Base-by-base conservation (phyloP, 176 grass and related monocot species). In the Avena eriantha region DNA sequence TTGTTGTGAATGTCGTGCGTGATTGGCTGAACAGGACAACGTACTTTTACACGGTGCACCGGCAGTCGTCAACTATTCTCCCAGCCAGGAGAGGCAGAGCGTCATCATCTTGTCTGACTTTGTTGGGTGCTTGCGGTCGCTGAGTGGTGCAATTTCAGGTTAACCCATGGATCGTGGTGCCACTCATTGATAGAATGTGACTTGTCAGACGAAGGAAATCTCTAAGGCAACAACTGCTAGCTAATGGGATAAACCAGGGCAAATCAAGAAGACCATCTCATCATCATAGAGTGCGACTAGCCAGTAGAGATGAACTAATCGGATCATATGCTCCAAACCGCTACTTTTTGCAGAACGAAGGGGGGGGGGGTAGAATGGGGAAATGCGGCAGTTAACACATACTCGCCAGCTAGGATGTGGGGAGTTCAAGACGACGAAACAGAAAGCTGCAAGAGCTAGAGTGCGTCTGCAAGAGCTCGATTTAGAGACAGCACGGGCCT, bases 81-180 rank as follows among this genome's bases (percentile, higher is more conserved):
- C 64, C 18, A 57, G 78, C 10, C 22, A 21, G 51, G 26, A 63
- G 21, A 86, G 86, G 86, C 86, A 86, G 73, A 87, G 92, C 72
- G 77, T 81, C 29, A 77, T 94, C 15, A 75, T 94, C 50, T 33
- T 94, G n/a, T 94, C 92, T 1, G 89, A 94, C 77, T 94, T 94
- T 36, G 87, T 89, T 22, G 92, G 92, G 21, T 94, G 92, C 77
- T 94, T 89, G 1, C 89, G 84, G 54, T 94, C 87, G 48, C 84
- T 94, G 8, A 94, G 92, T 50, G 92, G 87, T 24, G 92, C 89
- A 31, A 86, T 29, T 91, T 71, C 85, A 87, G 4, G 54, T 94
- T 36, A 94, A 91, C 75, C 92, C 92, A 5, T 94, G 92, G 92
- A 91, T 88, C 73, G 73, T 94, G 65, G 86, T 29, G 29, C 0